Evolutionary conservation across 2,329 filamentous ascomycete genomes (phyloP), one percentile per base, ranked within the genome.

Genomic region (Colletotrichum euphorbiae): DNA sequence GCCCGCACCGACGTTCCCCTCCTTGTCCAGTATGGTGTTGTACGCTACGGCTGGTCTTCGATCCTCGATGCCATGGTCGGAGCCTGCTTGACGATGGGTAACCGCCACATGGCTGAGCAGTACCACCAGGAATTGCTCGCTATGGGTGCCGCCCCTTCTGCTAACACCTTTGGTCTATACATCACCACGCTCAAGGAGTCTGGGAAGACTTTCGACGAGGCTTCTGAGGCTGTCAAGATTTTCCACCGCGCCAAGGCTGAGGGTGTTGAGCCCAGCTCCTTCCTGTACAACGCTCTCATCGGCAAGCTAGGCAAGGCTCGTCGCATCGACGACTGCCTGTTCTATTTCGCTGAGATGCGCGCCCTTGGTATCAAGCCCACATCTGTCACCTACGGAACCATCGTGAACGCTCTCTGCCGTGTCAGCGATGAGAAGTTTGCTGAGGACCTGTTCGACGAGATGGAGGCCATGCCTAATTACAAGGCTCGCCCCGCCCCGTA

Each of bases 111-210:
- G 69, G 96, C 96, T 69, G 90, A 91, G 77, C 90, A 93, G 74
- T 98, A 92, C 80, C 96, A 98, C 77, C 91, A 96, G 79, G 93
- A 99, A 78, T 86, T 99, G 72, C 85, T 97, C 55, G 90, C 93
- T 69, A 96, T 98, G 84, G 95, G 95, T 54, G 90, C 92, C 69
- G 91, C 94, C 9, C 96, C 96, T 15, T 97, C 95, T 2, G 96
- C 96, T 48, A 99, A 99, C 84, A 99, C 96, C 0, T 99, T 97
- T 74, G 96, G 96, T 68, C 88, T 99, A 17, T 99, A 98, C 85
- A 99, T 99, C 81, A 98, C 97, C n/a, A 98, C 95, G 2, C 85
- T 99, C 70, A 98, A 98, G 83, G 95, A 97, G 77, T 97, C 93
- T 1, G 93, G 93, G 72, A 97, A 97, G 87, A 98, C 94, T 0